phyloP scores from a whole-genome alignment of 495 filamentous ascomycete species.

The Oleoguttula mirabilis region DNA sequence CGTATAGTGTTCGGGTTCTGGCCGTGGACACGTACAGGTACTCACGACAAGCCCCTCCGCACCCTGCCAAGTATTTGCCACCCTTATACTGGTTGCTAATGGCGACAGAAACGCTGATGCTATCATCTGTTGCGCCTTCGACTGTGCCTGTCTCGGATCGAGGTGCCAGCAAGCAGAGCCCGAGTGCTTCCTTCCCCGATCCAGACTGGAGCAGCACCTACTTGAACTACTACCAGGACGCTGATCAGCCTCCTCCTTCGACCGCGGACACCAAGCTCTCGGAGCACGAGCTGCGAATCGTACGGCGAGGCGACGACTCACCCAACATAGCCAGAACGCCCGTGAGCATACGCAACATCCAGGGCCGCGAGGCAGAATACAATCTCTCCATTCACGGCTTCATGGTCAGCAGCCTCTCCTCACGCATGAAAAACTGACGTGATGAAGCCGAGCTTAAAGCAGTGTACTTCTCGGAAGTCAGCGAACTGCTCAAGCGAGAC shows the following conservation, averaged over 20 bases:
- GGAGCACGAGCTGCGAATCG: conserved; percentile 1
- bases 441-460: not conserved
- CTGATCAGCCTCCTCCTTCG: not conserved
- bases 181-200: not conserved
- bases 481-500: conserved; percentile 2
- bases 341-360: conserved; percentile 1
- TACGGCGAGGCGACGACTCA: conserved; percentile 1
- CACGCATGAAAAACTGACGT: not conserved
- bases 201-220: not conserved
- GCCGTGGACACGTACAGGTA: too few relatives aligned
- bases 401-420: not conserved
- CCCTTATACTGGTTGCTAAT: too few relatives aligned
- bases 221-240: conserved; percentile 1
- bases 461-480: conserved; percentile 4
- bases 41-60: too few relatives aligned
- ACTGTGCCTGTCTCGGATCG: too few relatives aligned
- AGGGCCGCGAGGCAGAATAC: not conserved
- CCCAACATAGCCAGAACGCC: not conserved
- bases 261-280: not conserved
- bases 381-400: not conserved
- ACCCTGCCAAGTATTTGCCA: too few relatives aligned
- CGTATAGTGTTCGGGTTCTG: too few relatives aligned
- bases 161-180: too few relatives aligned
- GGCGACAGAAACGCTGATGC: too few relatives aligned
- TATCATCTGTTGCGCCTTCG: too few relatives aligned